Evolutionary conservation across 768 basidiomycete species (phyloP).

Genomic region (Phanerochaete carnosa): DNA sequence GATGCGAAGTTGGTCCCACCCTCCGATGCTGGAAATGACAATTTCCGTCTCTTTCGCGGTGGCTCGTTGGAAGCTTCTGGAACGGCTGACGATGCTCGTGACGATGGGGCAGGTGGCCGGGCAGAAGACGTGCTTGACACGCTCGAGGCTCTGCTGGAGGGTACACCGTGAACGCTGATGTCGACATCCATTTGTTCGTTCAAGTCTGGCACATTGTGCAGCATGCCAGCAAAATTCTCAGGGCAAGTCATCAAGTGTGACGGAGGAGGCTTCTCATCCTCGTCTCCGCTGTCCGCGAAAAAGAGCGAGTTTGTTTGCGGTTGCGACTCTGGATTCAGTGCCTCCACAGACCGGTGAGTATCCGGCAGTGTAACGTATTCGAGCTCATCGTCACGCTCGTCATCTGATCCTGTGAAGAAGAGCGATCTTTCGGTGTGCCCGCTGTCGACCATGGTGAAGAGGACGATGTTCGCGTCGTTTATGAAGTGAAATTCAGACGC

Average conservation of each 20-base stretch:
- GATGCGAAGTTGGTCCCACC: conserved; percentile 24
- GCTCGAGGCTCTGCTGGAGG: conserved; percentile 32
- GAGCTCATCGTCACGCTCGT: conserved; percentile 34
- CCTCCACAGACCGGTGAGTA: conserved; percentile 6
- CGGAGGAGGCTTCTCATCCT: conserved; percentile 19
- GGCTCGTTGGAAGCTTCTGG: conserved; percentile 9
- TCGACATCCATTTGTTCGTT: conserved; percentile 8
- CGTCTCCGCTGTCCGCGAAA: conserved; percentile 43
- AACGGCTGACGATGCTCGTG: conserved; percentile 14
- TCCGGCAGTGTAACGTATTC: background rate
- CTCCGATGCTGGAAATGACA: conserved; percentile 15
- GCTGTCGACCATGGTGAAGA: conserved; percentile 15
- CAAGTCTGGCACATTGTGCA: background rate
- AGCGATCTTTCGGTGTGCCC: conserved; percentile 19
- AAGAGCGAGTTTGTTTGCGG: conserved; percentile 32
- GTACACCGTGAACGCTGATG: background rate
- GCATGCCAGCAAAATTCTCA: background rate
- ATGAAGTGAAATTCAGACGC: conserved; percentile 3
- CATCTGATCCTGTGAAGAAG: conserved; percentile 62
- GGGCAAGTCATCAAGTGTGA: background rate
- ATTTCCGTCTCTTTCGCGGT: conserved; percentile 53
- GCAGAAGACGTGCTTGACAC: conserved; percentile 36
- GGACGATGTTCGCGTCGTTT: background rate
- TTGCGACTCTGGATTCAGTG: background rate
- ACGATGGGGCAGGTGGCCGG: conserved; percentile 24